These are phyloP conservation scores for Pichia kluyveri DNA, from an alignment of 805 yeast species.

Conservation along the genomic window DNA sequence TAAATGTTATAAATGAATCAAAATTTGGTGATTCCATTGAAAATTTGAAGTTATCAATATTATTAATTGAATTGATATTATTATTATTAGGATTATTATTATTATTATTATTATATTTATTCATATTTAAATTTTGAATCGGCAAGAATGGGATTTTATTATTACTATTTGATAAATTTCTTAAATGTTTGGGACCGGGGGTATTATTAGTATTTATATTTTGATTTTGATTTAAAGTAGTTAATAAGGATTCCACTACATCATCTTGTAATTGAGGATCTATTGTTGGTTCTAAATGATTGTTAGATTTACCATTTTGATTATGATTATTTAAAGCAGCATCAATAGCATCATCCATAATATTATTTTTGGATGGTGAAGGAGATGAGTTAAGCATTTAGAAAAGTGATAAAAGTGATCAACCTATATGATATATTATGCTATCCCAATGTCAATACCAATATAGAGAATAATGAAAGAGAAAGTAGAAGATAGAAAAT, in stretches of 20 bases:
- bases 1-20: constrained; percentile 4
- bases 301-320: not conserved
- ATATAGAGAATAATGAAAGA: too few species aligned
- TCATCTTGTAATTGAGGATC: not conserved
- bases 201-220: not conserved
- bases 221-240: not conserved
- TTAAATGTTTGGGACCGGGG: not conserved
- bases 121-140: not conserved
- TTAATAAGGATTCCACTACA: not conserved
- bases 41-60: not conserved
- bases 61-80: not conserved
- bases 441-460: too few species aligned
- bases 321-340: not conserved
- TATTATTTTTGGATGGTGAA: too few species aligned
- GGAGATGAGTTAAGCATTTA: too few species aligned
- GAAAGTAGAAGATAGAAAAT: too few species aligned
- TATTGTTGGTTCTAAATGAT: not conserved
- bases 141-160: constrained; percentile 4
- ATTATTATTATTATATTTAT: not conserved
- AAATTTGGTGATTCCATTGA: constrained; percentile 5
- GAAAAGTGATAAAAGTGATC: too few species aligned
- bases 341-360: too few species aligned
- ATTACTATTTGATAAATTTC: not conserved
- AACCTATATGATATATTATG: too few species aligned
- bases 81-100: not conserved